phyloP scores from a whole-genome alignment of 2,329 filamentous ascomycete species.

The Fusarium euwallaceae region DNA sequence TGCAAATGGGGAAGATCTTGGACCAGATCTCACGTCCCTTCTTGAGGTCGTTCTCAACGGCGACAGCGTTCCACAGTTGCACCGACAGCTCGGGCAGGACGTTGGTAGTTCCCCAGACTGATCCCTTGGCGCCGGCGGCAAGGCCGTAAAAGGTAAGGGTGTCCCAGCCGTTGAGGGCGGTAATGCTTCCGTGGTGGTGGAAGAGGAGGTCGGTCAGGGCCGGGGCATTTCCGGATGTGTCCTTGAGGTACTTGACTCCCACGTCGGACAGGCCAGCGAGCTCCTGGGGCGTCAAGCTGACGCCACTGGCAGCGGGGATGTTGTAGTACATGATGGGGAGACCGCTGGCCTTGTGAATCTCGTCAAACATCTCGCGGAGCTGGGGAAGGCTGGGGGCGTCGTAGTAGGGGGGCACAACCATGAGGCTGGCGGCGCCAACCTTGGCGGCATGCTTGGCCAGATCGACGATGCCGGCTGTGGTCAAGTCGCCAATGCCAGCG shows the following conservation, averaged over 20 bases:
- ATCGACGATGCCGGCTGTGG: conserved; percentile 51
- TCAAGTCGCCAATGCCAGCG: conserved; percentile 59
- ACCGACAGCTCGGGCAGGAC: conserved; percentile 63
- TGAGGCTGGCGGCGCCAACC: conserved; percentile 55
- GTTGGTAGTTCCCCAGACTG: conserved; percentile 65
- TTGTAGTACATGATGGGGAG: conserved; percentile 65
- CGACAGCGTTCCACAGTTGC: conserved; percentile 61
- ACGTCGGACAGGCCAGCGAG: conserved; percentile 59
- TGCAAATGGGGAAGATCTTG: conserved; percentile 64
- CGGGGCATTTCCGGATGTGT: conserved; percentile 65
- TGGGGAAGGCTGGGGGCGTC: conserved; percentile 56
- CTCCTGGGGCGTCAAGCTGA: conserved; percentile 57
- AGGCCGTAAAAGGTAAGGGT: conserved; percentile 66
- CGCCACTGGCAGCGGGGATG: conserved; percentile 61
- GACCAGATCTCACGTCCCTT: conserved; percentile 61
- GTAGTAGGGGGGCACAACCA: conserved; percentile 65
- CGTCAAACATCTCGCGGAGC: conserved; percentile 54
- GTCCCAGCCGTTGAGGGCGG: conserved; percentile 66
- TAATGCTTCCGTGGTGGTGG: conserved; percentile 54
- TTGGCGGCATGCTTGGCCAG: conserved; percentile 51
- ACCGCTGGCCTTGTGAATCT: conserved; percentile 55
- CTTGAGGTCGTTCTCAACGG: conserved; percentile 54
- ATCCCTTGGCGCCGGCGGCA: conserved; percentile 62
- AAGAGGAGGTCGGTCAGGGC: conserved; percentile 64
- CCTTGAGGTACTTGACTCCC: conserved; percentile 64